phyloP scores from a whole-genome alignment of 2,329 filamentous ascomycete species.

The Colletotrichum eleusines region DNA sequence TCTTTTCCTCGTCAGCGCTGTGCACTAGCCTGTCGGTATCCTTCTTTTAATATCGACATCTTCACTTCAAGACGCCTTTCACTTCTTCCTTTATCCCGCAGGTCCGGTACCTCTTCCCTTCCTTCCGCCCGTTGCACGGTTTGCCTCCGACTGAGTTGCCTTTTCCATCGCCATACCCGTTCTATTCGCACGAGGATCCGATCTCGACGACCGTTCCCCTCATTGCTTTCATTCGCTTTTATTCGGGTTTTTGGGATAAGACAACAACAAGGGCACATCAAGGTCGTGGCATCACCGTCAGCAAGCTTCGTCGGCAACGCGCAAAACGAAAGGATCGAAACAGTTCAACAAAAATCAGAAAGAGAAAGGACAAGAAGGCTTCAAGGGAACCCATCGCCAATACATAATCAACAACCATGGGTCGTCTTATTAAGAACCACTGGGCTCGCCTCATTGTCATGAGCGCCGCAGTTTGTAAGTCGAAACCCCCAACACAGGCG shows the following conservation, averaged over 20 bases:
- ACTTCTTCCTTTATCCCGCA: conserved; percentile 52
- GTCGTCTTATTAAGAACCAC: conserved; percentile 99
- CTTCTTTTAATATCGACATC: conserved; percentile 63
- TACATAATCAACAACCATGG: conserved; percentile 70
- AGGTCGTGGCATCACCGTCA: conserved; percentile 18
- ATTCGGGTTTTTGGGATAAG: conserved; percentile 29
- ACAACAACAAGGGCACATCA: conserved; percentile 23
- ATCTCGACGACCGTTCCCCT: conserved; percentile 43
- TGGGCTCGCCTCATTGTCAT: conserved; percentile 95
- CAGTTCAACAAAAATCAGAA: conserved; percentile 26
- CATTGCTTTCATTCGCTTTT: conserved; percentile 42
- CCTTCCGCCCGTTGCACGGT: conserved; percentile 45
- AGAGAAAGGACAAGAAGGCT: conserved; percentile 36
- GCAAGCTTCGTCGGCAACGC: conserved; percentile 16
- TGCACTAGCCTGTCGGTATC: conserved; percentile 66
- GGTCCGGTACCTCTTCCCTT: conserved; percentile 65
- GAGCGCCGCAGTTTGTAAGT: conserved; percentile 81
- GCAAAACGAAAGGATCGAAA: conserved; percentile 16
- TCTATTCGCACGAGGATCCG: conserved; percentile 39
- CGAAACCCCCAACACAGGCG: not conserved
- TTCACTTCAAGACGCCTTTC: conserved; percentile 48
- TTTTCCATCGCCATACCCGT: conserved; percentile 39
- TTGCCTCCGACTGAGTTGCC: conserved; percentile 43
- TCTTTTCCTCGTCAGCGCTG: conserved; percentile 58
- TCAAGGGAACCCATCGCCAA: conserved; percentile 24